phyloP scores from a whole-genome alignment of 2,329 filamentous ascomycete genomes.

The Beauveria varroae region DNA sequence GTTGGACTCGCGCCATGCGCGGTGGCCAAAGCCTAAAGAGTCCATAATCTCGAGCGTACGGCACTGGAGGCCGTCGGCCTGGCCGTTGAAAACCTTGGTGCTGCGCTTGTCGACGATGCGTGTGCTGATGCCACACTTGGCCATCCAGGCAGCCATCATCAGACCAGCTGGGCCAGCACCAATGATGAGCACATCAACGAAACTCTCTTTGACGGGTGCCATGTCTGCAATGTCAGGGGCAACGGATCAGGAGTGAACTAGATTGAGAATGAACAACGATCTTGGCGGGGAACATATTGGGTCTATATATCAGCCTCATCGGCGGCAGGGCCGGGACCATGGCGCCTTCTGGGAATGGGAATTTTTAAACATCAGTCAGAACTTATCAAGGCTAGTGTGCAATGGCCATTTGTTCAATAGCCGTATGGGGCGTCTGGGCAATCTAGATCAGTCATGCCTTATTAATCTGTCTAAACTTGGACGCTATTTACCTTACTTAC shows the following conservation, averaged over 20 bases:
- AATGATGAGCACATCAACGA: slow-evolving; percentile 35
- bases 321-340: not conserved
- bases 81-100: slow-evolving; percentile 23
- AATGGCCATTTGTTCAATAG: not conserved
- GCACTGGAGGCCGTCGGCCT: slow-evolving; percentile 46
- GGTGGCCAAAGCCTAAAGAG: slow-evolving; percentile 58
- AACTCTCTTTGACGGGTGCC: not conserved
- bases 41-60: slow-evolving; percentile 67
- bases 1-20: slow-evolving; percentile 57
- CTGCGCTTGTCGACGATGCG: slow-evolving; percentile 16
- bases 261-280: not conserved
- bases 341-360: too few species aligned
- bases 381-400: not conserved
- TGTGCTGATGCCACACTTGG: slow-evolving; percentile 16
- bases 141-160: slow-evolving; percentile 34
- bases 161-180: slow-evolving; percentile 41
- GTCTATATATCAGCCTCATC: not conserved
- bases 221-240: not conserved
- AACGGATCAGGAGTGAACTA: not conserved
- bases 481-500: too few species aligned
- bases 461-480: too few species aligned
- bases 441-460: not conserved
- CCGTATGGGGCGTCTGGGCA: not conserved
- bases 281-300: not conserved
- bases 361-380: not conserved